These are phyloP conservation scores for Aspergillus calidoustus DNA, from an alignment of 2,329 filamentous ascomycete species.

Conservation along the genomic window DNA sequence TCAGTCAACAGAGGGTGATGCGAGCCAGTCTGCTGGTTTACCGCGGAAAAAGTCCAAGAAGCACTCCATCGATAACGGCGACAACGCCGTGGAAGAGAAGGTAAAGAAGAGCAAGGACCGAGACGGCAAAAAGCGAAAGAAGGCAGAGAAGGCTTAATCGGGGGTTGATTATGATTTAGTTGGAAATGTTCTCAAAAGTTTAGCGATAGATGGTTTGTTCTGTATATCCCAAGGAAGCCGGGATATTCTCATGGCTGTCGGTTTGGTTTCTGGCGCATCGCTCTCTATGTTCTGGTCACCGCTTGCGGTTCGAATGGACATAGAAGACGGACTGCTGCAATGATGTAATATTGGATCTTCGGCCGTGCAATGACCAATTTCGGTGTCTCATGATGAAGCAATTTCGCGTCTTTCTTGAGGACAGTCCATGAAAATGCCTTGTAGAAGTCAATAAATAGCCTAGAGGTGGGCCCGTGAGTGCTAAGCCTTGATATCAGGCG, in stretches of 20 bases:
- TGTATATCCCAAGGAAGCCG: slow-evolving; percentile 40
- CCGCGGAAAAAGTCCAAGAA: slow-evolving; percentile 49
- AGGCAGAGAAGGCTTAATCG: slow-evolving; percentile 40
- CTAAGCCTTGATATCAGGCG: background rate
- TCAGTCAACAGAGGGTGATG: slow-evolving; percentile 36
- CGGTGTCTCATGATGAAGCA: background rate
- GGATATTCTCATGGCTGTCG: background rate
- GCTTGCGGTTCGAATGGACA: background rate
- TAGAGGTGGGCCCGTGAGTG: background rate
- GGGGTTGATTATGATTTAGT: slow-evolving; percentile 31
- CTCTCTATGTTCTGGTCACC: background rate
- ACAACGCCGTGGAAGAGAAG: slow-evolving; percentile 34
- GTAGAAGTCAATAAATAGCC: too few species aligned
- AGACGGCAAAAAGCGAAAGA: slow-evolving; percentile 48
- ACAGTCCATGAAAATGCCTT: background rate
- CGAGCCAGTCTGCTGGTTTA: slow-evolving; percentile 26
- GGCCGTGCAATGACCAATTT: background rate
- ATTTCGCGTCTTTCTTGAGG: background rate
- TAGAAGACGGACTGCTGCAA: too few species aligned
- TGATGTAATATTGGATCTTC: too few species aligned
- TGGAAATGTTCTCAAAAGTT: slow-evolving; percentile 21
- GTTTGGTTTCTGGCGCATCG: background rate
- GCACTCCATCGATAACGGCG: slow-evolving; percentile 29
- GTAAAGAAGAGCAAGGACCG: slow-evolving; percentile 42
- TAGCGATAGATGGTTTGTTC: slow-evolving; percentile 29